Evolutionary conservation across 2,329 filamentous ascomycete species (phyloP), one percentile per base, ranked within the genome.

Genomic region (Coleophoma crateriformis): DNA sequence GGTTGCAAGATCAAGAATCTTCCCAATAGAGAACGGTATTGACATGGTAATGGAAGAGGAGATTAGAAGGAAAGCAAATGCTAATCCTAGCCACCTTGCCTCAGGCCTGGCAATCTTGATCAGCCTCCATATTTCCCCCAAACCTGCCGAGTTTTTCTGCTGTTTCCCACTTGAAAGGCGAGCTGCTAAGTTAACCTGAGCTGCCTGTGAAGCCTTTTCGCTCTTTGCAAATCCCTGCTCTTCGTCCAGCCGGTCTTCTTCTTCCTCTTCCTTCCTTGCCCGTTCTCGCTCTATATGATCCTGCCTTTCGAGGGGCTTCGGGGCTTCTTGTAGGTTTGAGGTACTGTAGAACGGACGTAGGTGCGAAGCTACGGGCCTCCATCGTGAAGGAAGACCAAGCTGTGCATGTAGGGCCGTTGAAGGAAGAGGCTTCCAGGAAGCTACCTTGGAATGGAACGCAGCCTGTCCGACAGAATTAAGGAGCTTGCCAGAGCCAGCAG

Each of bases 21-120:
- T 92, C 50, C 94, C 94, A 57, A 99, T 95, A 0, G 91, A 95
- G 65, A 96, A 96, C 1, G 94, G 94, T 52, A 99, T 88, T 2
- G 90, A 91, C 87, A 99, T 95, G 50, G 91, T 95, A 58, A 99
- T 90, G 46, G 84, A 80, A 4, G 92, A 97, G 14, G 92, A 96
- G 54, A 96, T 77, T 51, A 99, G 76, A 46, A 99, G 76, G 64
- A 96, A 87, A 49, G 87, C 67, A 65, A 97, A 92, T 3, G 95
- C 95, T 55, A 87, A 69, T 7, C 75, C 77, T 14, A 99, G 81
- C 68, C 88, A 87, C 64, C 77, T 85, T 32, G 87, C 71, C 71
- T 99, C 94, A 3, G 92, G 92, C 49, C 81, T 78, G 12, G 94
- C 94, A 64, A 99, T 94, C 68, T 85, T 90, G 66, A 99, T 78